phyloP scores from a whole-genome alignment of 1,284 basidiomycete genomes.

The Apiotrichum laibachii region DNA sequence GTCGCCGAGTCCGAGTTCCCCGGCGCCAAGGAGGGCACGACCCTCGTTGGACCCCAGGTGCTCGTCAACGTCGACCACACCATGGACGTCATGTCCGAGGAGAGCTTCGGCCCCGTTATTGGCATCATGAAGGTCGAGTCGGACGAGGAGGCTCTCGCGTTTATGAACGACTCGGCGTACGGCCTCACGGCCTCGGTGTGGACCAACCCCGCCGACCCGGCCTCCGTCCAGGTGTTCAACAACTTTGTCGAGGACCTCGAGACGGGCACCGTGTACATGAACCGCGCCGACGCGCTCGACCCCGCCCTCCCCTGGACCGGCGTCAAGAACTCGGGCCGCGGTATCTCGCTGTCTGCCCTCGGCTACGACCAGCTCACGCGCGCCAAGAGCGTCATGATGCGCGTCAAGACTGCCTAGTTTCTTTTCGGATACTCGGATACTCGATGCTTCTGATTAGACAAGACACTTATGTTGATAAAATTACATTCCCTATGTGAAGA shows the following conservation, averaged over 20 bases:
- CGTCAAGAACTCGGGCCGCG: slow-evolving; percentile 86
- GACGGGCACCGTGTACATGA: slow-evolving; percentile 86
- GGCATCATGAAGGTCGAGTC: slow-evolving; percentile 78
- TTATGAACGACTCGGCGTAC: slow-evolving; percentile 97
- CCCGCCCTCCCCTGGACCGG: slow-evolving; percentile 92
- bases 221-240: slow-evolving; percentile 62
- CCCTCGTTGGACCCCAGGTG: slow-evolving; percentile 85
- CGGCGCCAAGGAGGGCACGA: slow-evolving; percentile 66
- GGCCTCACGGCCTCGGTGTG: slow-evolving; percentile 91
- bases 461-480: background rate
- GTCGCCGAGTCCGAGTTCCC: slow-evolving; percentile 71
- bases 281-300: slow-evolving; percentile 85
- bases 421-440: no score
- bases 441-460: background rate
- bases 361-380: slow-evolving; percentile 47
- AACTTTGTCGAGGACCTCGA: slow-evolving; percentile 70
- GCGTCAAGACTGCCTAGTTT: slow-evolving; percentile 12
- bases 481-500: background rate
- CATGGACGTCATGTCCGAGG: slow-evolving; percentile 87
- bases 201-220: slow-evolving; percentile 69
- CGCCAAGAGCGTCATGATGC: slow-evolving; percentile 25
- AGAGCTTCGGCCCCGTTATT: slow-evolving; percentile 83
- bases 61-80: slow-evolving; percentile 80
- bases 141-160: slow-evolving; percentile 69
- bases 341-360: slow-evolving; percentile 82